Base-by-base conservation (phyloP, 2,329 filamentous ascomycete species). In the Ophiostoma tasmaniense region DNA sequence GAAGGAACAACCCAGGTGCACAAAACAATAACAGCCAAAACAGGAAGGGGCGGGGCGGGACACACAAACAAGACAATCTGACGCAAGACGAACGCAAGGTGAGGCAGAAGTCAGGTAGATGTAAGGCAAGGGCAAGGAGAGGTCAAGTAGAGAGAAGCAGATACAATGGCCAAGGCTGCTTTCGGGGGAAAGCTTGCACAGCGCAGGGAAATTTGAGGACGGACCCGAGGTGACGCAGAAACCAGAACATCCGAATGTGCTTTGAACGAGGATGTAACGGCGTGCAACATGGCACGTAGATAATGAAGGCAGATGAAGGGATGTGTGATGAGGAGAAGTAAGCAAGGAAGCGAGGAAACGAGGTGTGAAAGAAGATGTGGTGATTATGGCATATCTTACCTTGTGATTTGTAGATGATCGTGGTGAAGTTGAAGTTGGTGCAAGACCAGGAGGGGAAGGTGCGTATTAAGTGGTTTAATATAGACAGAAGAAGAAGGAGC, bases 191-290 rank as follows among this genome's bases (percentile, higher is more conserved):
- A n/a, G 62, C 4, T 13, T 37, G 35, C 61, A 64, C 62, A 35
- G 62, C 11, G 35, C 64, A 30, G 59, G 66, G 68, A 70, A 52
- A 70, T 70, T 70, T 62, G 67, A 67, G 66, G 68, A 28, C 45
- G 66, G 61, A 30, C 25, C 66, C 64, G 39, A 50, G 68, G 68
- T 70, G 68, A 70, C 62, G 68, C 68, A 70, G 68, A 70, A 67
- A 70, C 68, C 64, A 61, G 50, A 39, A 55, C 52, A 67, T 61
- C 66, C 66, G 50, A 55, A 30, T 42, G 52, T 37, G n/a, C 55
- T 55, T 22, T 67, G 52, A 39, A 65, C 35, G 64, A 65, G 64
- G 37, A 42, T 39, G 64, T 42, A 65, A 45, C 35, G 39, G 45
- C 39, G 42, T 66, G 68, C 64, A 64, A 69, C 64, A 35, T 28